Evolutionary conservation across 176 grass and related monocot genomes (phyloP), one percentile per base, ranked within the genome.

Genomic region (Otatea glauca): DNA sequence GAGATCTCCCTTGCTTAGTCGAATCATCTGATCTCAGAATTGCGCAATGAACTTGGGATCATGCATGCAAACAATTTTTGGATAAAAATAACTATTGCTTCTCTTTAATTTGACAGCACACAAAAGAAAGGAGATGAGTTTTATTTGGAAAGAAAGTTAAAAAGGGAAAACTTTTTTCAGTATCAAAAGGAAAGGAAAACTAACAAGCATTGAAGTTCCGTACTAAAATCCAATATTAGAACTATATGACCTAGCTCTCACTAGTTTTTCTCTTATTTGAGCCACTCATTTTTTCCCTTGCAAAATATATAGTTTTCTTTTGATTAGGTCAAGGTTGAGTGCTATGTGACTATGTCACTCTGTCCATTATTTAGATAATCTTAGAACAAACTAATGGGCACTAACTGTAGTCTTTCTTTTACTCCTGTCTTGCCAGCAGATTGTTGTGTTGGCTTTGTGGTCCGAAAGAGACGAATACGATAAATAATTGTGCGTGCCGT

Each of bases 401-500:
- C 34, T 81, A 55, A 65, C 34, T 64, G 43, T 35, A 70, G 72
- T 65, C 44, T 82, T 70, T 58, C 35, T 85, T 85, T 78, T 67
- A 23, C 77, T 37, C 64, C 21, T 64, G 60, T 83, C 58, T 38
- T 74, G n/a, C 25, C 47, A 32, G 47, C 65, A 75, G 53, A 58
- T 45, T 66, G 63, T 4, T 83, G 47, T 47, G 27, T 41, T 70
- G 64, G 77, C 15, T 70, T 70, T 76, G 41, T 55, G 47, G 86
- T 82, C 73, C 12, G 65, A 90, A 78, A 90, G 56, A 83, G 79
- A 90, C 14, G 41, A 43, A 77, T 65, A 86, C 2, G 3, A 82
- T 82, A 86, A 49, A 82, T 47, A 76, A 85, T 42, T 54, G 6
- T 0, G 48, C 74, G 65, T 47, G 47, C 37, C 13, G 38, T n/a